Conservation (phyloP, 768 basidiomycete species). For the Amanita pallidorosea region DNA sequence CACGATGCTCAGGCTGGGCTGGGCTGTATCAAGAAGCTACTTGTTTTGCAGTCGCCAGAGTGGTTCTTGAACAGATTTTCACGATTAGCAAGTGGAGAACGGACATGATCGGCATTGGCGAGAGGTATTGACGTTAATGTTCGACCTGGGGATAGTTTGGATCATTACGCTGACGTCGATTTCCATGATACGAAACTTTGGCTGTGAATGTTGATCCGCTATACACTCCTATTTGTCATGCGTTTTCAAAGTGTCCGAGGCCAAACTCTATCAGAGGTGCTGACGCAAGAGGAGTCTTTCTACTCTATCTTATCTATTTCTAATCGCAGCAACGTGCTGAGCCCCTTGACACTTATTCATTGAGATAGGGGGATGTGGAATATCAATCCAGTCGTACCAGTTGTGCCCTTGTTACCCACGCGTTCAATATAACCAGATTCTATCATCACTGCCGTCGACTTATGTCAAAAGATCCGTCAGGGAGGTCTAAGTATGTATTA, state of each 20-base stretch:
- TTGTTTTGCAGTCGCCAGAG: not conserved
- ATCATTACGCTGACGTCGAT: not conserved
- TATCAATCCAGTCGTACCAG: no score
- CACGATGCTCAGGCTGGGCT: not conserved
- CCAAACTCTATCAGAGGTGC: not conserved
- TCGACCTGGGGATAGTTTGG: not conserved
- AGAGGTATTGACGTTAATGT: not conserved
- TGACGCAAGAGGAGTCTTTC: not conserved
- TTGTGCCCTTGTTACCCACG: no score
- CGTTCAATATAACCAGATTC: not conserved
- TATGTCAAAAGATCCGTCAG: not conserved
- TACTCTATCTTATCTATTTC: not conserved
- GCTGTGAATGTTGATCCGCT: not conserved
- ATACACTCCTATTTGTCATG: not conserved
- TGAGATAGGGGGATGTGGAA: not conserved
- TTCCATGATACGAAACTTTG: not conserved
- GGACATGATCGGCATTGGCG: not conserved
- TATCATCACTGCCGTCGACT: not conserved
- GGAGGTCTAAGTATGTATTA: not conserved
- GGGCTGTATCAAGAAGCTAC: not conserved
- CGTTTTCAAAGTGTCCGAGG: not conserved
- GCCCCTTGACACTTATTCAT: no score
- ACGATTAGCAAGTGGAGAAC: constrained; percentile 1
- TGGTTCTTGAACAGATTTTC: not conserved
- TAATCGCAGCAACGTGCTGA: not conserved